A percentile compares a stretch with the other conserved stretches of the same genome.
phyloP scores from a whole-genome alignment of 176 grass and related monocot genomes.

The Rhynchospora tenuis region DNA sequence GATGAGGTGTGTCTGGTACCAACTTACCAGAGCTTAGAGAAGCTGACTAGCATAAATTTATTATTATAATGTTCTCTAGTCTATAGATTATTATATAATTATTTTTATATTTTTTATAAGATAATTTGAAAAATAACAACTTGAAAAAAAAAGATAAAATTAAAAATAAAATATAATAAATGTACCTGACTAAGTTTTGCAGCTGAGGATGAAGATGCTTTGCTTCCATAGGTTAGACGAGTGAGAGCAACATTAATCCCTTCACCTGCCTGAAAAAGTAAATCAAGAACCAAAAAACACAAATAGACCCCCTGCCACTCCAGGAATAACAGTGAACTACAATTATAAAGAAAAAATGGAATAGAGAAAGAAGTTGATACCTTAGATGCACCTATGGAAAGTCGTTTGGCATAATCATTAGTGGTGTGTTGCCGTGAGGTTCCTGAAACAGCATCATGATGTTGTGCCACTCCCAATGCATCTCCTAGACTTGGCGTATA shows the following conservation, averaged over 20 bases:
- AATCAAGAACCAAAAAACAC: neutral
- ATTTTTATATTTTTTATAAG: neutral
- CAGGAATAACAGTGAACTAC: conserved; percentile 12
- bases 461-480: conserved; percentile 73
- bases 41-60: neutral
- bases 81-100: neutral
- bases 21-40: neutral
- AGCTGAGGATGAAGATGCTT: conserved; percentile 33
- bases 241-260: conserved; percentile 52
- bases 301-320: neutral
- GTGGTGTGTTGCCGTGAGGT: conserved; percentile 84
- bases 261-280: conserved; percentile 46
- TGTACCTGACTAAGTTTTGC: conserved; percentile 58
- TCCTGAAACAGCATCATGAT: conserved; percentile 88
- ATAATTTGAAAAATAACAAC: neutral
- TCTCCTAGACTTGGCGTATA: conserved; percentile 75
- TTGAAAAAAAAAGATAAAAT: neutral
- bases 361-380: conserved; percentile 23
- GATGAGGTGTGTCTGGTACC: neutral
- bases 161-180: conserved; percentile 22
- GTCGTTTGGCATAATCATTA: conserved; percentile 79
- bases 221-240: conserved; percentile 47
- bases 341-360: neutral
- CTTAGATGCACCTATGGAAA: conserved; percentile 59
- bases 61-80: neutral